Percentiles rank a stretch among this genome's conserved stretches.
These are phyloP conservation scores for Chrysanthemum makinoi DNA, from an alignment of 129 eudicot species.

Conservation along the genomic window DNA sequence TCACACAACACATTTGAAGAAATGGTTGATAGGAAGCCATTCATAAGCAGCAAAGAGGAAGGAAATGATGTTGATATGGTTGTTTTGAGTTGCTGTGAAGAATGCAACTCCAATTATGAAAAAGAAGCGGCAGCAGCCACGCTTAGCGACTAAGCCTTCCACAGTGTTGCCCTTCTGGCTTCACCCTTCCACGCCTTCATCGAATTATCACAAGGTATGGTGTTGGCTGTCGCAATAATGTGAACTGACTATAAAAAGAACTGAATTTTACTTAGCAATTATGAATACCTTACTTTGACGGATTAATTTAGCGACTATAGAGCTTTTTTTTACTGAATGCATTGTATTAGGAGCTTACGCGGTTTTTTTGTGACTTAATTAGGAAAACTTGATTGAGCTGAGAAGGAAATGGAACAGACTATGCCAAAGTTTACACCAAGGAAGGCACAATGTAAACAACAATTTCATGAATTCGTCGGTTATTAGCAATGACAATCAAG, in stretches of 20 bases:
- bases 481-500: constrained; percentile 25
- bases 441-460: constrained; percentile 41
- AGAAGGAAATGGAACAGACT: constrained; percentile 72
- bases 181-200: constrained; percentile 37
- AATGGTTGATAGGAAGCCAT: constrained; percentile 42
- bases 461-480: constrained; percentile 26
- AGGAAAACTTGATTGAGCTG: constrained; percentile 63
- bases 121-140: constrained; percentile 48
- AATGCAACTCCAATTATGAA: constrained; percentile 74
- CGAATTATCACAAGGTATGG: constrained; percentile 46
- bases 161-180: constrained; percentile 69
- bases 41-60: constrained; percentile 47
- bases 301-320: too few species aligned
- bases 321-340: background rate
- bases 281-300: too few species aligned
- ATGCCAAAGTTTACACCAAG: constrained; percentile 71
- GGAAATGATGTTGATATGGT: constrained; percentile 35
- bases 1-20: constrained; percentile 34
- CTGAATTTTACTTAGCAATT: too few species aligned
- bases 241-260: too few species aligned
- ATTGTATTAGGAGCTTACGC: background rate
- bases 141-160: constrained; percentile 25
- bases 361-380: constrained; percentile 15
- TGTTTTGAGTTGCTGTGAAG: constrained; percentile 55
- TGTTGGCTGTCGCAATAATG: background rate